Conservation (phyloP, 352 stramenopile genomes). For the Globisporangium irregulare region DNA sequence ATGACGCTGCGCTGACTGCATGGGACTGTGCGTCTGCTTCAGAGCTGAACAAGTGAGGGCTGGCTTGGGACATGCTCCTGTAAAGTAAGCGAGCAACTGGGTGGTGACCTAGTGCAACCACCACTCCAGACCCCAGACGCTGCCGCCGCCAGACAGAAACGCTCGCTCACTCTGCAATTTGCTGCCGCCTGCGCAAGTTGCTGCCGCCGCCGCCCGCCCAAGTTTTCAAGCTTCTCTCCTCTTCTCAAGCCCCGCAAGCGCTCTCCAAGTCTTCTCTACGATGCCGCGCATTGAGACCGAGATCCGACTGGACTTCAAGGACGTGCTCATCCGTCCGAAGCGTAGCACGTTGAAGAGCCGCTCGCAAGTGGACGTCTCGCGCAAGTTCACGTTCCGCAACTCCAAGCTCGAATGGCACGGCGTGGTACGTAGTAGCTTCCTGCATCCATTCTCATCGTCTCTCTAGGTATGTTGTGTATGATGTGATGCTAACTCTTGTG, state of each 20-base stretch:
- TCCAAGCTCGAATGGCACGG: constrained; percentile 72
- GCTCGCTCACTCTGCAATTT: constrained; percentile 30
- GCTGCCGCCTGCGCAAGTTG: constrained; percentile 31
- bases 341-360: constrained; percentile 88
- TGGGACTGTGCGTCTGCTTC: constrained; percentile 7
- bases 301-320: constrained; percentile 91
- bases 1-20: background rate
- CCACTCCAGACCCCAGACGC: background rate
- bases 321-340: constrained; percentile 93
- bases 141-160: background rate
- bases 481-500: background rate
- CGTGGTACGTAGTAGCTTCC: constrained; percentile 39
- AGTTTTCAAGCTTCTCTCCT: background rate
- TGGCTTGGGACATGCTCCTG: background rate
- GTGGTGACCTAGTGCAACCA: background rate
- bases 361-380: constrained; percentile 74
- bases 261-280: constrained; percentile 1
- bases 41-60: background rate
- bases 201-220: constrained; percentile 12
- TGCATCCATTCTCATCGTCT: background rate
- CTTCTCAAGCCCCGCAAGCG: background rate
- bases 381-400: constrained; percentile 74
- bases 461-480: background rate
- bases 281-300: constrained; percentile 91
- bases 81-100: constrained; percentile 5